Evolutionary conservation across 441 rosid species (phyloP).

Genomic region (Syzygium malaccense): DNA sequence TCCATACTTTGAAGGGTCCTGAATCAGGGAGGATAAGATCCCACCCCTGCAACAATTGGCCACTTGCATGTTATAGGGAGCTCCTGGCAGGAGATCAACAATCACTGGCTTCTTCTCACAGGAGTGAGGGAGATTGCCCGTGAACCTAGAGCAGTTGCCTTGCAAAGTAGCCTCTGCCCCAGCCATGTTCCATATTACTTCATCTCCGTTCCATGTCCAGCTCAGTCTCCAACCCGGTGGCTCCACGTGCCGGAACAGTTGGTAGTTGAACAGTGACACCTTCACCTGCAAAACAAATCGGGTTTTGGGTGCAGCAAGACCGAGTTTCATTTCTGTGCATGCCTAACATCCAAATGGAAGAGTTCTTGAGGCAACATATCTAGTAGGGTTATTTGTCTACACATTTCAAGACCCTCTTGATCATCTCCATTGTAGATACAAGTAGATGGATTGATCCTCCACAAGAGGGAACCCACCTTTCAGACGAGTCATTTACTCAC

Average conservation of each 20-base stretch:
- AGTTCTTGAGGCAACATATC: not conserved
- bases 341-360: not conserved
- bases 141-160: slow-evolving; percentile 66
- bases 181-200: slow-evolving; percentile 65
- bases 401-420: not conserved
- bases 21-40: slow-evolving; percentile 49
- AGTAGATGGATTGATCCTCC: not conserved
- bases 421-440: not conserved
- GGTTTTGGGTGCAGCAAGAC: not conserved
- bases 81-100: slow-evolving; percentile 65
- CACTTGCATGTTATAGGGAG: slow-evolving; percentile 39
- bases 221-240: slow-evolving; percentile 70
- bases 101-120: slow-evolving; percentile 60
- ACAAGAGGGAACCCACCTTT: not conserved
- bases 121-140: slow-evolving; percentile 50
- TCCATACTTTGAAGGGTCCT: slow-evolving; percentile 29
- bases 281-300: slow-evolving; percentile 24
- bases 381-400: not conserved
- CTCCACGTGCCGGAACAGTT: slow-evolving; percentile 64
- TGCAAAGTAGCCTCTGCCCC: slow-evolving; percentile 87
- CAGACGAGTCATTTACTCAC: not conserved
- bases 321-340: not conserved
- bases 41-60: slow-evolving; percentile 80
- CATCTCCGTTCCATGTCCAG: slow-evolving; percentile 51
- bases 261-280: slow-evolving; percentile 53